phyloP scores from a whole-genome alignment of 140 eudicot species.

The Cichorium intybus region DNA sequence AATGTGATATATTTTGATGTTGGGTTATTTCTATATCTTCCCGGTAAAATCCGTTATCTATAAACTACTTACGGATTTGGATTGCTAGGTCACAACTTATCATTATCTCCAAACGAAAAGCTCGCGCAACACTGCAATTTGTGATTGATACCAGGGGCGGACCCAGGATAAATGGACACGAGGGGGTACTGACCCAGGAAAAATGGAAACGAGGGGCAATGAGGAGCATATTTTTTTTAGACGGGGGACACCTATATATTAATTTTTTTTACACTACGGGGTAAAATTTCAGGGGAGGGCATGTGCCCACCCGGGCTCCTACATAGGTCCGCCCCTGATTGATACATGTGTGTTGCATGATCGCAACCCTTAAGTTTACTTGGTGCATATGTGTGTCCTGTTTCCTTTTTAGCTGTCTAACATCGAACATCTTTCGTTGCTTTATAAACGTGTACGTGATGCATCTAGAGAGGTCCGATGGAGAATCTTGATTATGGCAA shows the following conservation, averaged over 20 bases:
- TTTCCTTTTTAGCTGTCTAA: neutral
- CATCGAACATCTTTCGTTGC: neutral
- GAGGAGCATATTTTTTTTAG: too few species aligned
- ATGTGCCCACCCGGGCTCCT: neutral
- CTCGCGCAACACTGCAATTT: neutral
- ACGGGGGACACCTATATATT: too few species aligned
- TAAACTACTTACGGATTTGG: neutral
- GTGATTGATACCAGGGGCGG: neutral
- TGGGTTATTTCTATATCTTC: neutral
- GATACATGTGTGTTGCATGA: neutral
- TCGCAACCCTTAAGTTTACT: neutral
- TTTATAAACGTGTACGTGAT: neutral
- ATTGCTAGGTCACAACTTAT: neutral
- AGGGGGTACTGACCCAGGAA: too few species aligned
- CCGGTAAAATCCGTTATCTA: neutral
- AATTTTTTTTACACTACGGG: too few species aligned
- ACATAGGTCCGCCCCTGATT: too few species aligned
- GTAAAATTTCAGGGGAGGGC: too few species aligned
- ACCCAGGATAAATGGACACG: too few species aligned
- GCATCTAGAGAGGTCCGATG: neutral
- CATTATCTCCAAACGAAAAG: neutral
- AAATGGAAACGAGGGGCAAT: too few species aligned
- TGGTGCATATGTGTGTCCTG: neutral
- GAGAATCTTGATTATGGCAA: conserved; percentile 1
- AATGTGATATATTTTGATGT: too few species aligned